phyloP scores from a whole-genome alignment of 176 grass and related monocot species.

The Zea luxurians region DNA sequence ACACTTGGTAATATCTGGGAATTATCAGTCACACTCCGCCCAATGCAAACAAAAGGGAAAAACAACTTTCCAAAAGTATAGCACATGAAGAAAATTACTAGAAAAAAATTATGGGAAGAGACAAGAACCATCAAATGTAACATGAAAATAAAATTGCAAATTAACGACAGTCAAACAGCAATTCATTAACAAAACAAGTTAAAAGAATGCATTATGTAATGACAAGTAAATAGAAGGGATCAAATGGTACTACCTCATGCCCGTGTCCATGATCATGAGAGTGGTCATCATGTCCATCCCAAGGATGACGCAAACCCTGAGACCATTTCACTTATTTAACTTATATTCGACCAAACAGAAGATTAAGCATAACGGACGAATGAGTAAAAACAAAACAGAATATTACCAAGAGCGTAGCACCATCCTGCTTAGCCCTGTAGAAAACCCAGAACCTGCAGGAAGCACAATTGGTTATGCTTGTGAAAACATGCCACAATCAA shows the following conservation, averaged over 20 bases:
- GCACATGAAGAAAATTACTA: background rate
- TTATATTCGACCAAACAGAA: background rate
- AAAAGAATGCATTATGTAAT: background rate
- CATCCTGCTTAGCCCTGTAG: conserved; percentile 95
- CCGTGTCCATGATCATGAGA: conserved; percentile 65
- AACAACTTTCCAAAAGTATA: background rate
- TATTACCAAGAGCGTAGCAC: conserved; percentile 75
- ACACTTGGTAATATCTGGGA: background rate
- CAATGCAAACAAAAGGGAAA: background rate
- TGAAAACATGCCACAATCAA: background rate
- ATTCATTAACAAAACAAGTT: background rate
- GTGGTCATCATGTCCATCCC: conserved; percentile 90
- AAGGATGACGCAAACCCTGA: conserved; percentile 90
- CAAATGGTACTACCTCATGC: conserved; percentile 50
- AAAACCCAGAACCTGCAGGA: conserved; percentile 89
- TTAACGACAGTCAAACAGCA: background rate
- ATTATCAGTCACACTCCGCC: background rate
- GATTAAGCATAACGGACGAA: background rate
- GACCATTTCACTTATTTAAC: conserved; percentile 12
- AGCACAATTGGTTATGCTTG: conserved; percentile 9
- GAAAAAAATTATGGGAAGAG: background rate
- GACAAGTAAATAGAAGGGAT: background rate
- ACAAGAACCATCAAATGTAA: background rate
- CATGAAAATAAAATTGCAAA: background rate
- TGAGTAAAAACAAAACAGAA: background rate